Base-by-base conservation (phyloP, 768 basidiomycete species). In the Cystobasidium onofrii region DNA sequence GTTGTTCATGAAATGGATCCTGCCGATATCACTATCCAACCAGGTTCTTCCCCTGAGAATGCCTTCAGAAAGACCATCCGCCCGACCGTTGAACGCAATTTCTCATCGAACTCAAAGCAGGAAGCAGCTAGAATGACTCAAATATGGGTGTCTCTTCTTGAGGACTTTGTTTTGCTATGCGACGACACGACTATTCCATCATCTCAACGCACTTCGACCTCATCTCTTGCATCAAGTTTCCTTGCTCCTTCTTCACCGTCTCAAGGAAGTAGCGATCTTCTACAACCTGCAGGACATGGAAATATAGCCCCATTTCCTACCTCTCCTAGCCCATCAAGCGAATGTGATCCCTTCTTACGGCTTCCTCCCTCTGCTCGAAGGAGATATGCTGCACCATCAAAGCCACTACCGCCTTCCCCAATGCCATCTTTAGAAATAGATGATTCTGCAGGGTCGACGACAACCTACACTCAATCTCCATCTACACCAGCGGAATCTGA, bases 41-140 rank as follows among this genome's bases (percentile, higher is more conserved):
- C 46, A 50, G 12, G n/a, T 3, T 50, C 10, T 50, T 17, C 46
- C 18, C 9, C 15, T 50, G 18, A 7, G 18, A 50, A 20, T 9
- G 15, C 3, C 6, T 4, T 3, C 9, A 50, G 46, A 50, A 50
- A 20, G 6, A 15, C 7, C 15, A 50, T 3, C 20, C 46, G 46
- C 46, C 46, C 46, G 3, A 50, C 46, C 9, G 4, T 50, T n/a
- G 46, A 50, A 50, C 46, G 46, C 20, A 50, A 50, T 27, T 29
- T 60, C 6, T 29, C 57, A 29, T 60, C 57, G 23, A 34, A 29
- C 27, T 60, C 57, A 27, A 60, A 60, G 31, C 7, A 34, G 10
- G 57, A 60, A 29, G 57, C 57, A 60, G 29, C 33, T 4, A 60
- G 33, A 29, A 60, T 60, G 57, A 60, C 57, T 13, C 57, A 60